A percentile compares a stretch with the other conserved stretches of the same genome.
phyloP scores from a whole-genome alignment of 2,329 filamentous ascomycete species.

The Cephalotrichum gorgonifer region DNA sequence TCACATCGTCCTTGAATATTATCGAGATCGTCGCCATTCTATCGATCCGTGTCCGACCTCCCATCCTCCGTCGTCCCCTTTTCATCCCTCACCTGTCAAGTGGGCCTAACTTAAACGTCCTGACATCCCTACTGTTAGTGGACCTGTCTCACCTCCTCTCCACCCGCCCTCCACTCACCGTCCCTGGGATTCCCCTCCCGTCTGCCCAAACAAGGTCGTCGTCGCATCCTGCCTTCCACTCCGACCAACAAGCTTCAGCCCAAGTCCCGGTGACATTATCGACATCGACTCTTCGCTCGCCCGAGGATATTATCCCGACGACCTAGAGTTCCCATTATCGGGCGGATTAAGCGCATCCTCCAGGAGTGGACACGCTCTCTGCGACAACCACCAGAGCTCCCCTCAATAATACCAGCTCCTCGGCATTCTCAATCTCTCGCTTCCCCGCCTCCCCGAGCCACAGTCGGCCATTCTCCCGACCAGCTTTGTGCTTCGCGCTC shows the following conservation, averaged over 20 bases:
- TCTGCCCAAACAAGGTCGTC: background rate
- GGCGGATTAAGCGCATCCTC: background rate
- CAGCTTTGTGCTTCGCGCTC: background rate
- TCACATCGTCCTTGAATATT: background rate
- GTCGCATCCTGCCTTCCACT: background rate
- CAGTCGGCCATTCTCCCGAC: background rate
- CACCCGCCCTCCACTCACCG: background rate
- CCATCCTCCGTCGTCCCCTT: background rate
- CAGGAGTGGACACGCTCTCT: background rate
- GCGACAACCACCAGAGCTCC: background rate
- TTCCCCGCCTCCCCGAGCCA: background rate
- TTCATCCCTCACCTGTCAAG: background rate
- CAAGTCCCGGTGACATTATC: background rate
- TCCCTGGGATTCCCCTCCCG: background rate
- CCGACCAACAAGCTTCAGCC: background rate
- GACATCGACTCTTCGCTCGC: background rate
- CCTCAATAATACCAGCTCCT: background rate
- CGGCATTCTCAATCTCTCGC: background rate
- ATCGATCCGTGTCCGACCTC: background rate
- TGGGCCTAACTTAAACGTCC: background rate
- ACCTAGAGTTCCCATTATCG: background rate
- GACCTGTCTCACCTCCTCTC: background rate
- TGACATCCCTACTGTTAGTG: background rate
- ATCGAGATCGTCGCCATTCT: background rate
- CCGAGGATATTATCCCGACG: background rate